Base-by-base conservation (phyloP, 2,329 filamentous ascomycete species). In the Botrytis galanthina region DNA sequence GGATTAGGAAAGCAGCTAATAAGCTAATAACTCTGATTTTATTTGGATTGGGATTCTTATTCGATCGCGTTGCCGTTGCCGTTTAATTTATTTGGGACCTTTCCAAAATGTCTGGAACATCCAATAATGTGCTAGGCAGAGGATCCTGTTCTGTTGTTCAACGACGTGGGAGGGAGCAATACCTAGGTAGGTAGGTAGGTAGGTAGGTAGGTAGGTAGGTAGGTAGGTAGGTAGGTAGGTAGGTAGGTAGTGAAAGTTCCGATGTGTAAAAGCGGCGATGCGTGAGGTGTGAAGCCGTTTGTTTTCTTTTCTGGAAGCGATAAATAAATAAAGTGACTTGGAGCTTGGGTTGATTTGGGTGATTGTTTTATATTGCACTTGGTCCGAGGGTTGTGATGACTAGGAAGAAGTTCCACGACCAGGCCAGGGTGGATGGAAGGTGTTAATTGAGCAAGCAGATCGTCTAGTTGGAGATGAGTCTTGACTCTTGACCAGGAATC, bases 221-320 rank as follows among this genome's bases (percentile, higher is more conserved):
- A n/a, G n/a, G n/a, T n/a, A n/a, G n/a, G n/a, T n/a, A n/a, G n/a
- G n/a, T n/a, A n/a, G n/a, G n/a, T n/a, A n/a, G n/a, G n/a, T n/a
- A n/a, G n/a, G n/a, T n/a, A n/a, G n/a, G n/a, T n/a, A n/a, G n/a
- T n/a, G n/a, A n/a, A n/a, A 60, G 18, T 68, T 68, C 62, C 62
- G 70, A 72, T 3, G 4, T 37, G 39, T 72, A 68, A 72, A 72
- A 69, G 71, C 71, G 7, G 71, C 71, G 39, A n/a, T 20, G 18
- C 20, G 66, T 60, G 60, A 71, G 63, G 60, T 44, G 60, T 54
- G 60, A 42, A 35, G 32, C 59, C 60, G 59, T 57, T 46, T 64
- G 16, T 35, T 71, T 57, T 57, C 51, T 57, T 57, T 72, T 59
- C 62, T 67, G 61, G 70, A 44, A 67, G 61, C 29, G 18, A 32